phyloP scores from a whole-genome alignment of 2,329 filamentous ascomycete genomes.

The Pyrenophora tritici-repentis region DNA sequence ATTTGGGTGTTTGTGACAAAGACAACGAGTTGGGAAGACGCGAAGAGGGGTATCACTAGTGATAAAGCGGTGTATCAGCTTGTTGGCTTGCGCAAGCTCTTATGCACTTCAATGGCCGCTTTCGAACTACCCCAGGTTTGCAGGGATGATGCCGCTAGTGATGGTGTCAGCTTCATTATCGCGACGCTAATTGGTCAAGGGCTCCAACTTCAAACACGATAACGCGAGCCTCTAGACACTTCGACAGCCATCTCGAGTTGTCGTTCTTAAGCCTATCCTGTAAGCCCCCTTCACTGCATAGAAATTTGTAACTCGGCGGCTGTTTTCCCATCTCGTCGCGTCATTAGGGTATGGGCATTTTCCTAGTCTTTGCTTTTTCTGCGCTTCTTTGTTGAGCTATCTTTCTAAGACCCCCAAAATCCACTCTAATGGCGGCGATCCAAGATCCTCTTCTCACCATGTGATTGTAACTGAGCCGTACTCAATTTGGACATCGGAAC shows the following conservation, averaged over 20 bases:
- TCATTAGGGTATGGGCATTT: too few relatives aligned
- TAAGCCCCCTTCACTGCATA: too few relatives aligned
- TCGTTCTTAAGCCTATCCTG: too few relatives aligned
- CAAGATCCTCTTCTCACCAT: too few relatives aligned
- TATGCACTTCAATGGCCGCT: constrained; percentile 8
- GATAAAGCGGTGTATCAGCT: constrained; percentile 2
- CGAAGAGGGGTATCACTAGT: constrained; percentile 1
- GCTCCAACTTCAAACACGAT: background rate
- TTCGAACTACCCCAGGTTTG: constrained; percentile 24
- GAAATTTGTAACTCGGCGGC: too few relatives aligned
- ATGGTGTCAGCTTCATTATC: constrained; percentile 19
- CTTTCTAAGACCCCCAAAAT: too few relatives aligned
- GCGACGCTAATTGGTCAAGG: constrained; percentile 13
- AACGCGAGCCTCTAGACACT: constrained; percentile 1
- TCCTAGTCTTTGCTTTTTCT: too few relatives aligned
- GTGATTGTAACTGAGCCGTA: too few relatives aligned
- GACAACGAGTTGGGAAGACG: background rate
- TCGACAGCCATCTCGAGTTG: background rate
- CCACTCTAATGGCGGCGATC: too few relatives aligned
- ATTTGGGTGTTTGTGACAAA: background rate
- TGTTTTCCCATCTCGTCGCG: background rate
- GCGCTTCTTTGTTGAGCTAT: too few relatives aligned
- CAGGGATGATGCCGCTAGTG: constrained; percentile 15
- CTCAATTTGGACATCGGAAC: too few relatives aligned
- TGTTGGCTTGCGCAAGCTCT: constrained; percentile 1